Percentiles rank a stretch among this genome's conserved stretches.
phyloP scores from a whole-genome alignment of 2,329 filamentous ascomycete species.

The Trichoderma semiorbis region DNA sequence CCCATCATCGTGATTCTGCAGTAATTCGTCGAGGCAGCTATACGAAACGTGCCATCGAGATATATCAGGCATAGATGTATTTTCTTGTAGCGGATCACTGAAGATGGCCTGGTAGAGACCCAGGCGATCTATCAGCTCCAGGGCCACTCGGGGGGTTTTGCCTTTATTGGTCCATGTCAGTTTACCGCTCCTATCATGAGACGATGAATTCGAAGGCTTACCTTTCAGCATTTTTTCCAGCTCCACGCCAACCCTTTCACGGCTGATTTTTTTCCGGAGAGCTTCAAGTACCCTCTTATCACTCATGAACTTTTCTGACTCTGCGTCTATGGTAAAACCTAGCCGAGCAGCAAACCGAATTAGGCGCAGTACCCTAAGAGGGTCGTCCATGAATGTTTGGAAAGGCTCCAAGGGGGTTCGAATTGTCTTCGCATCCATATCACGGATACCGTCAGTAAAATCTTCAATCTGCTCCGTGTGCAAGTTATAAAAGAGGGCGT shows the following conservation, averaged over 20 bases:
- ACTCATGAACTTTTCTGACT: slow-evolving; percentile 70
- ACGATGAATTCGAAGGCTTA: not conserved
- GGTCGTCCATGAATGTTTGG: slow-evolving; percentile 93
- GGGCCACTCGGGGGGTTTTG: slow-evolving; percentile 56
- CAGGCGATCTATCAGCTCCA: slow-evolving; percentile 64
- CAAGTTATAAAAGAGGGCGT: slow-evolving; percentile 94
- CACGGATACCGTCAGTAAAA: slow-evolving; percentile 72
- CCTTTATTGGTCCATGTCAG: slow-evolving; percentile 34
- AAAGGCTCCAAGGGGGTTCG: slow-evolving; percentile 82
- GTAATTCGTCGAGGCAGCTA: slow-evolving; percentile 55
- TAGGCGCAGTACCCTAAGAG: slow-evolving; percentile 78
- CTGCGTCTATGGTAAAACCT: slow-evolving; percentile 70
- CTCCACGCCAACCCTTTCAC: slow-evolving; percentile 83
- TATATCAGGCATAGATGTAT: slow-evolving; percentile 54
- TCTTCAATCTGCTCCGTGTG: slow-evolving; percentile 78
- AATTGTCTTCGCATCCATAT: slow-evolving; percentile 71
- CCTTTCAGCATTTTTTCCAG: slow-evolving; percentile 55
- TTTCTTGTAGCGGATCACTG: slow-evolving; percentile 57
- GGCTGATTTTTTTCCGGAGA: slow-evolving; percentile 83
- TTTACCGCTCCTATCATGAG: not conserved
- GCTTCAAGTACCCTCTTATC: slow-evolving; percentile 74
- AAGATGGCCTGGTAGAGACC: slow-evolving; percentile 71
- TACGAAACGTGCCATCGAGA: slow-evolving; percentile 63
- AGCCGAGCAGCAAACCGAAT: slow-evolving; percentile 88
- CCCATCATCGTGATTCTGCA: slow-evolving; percentile 40